A percentile compares a stretch with the other conserved stretches of the same genome.
Evolutionary conservation across 2,329 filamentous ascomycete species (phyloP).

Genomic region (Neonectria faginata): DNA sequence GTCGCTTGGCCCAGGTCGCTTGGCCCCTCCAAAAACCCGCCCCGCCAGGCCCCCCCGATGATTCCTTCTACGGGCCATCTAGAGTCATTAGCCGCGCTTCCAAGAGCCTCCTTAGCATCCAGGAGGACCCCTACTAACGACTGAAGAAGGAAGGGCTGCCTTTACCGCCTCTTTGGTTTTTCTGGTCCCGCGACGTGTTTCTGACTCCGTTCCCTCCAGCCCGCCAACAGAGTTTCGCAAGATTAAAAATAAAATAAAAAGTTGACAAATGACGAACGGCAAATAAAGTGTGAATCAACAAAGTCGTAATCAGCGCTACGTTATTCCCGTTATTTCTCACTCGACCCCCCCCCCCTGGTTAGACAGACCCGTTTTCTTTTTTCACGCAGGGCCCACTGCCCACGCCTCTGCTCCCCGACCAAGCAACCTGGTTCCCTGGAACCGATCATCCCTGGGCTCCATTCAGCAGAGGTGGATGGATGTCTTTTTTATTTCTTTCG

Average conservation of each 20-base stretch:
- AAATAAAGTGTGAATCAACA: neutral
- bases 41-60: conserved; percentile 1
- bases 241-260: too few relatives aligned
- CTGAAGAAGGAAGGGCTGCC: conserved; percentile 3
- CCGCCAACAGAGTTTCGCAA: neutral
- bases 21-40: conserved; percentile 9
- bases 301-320: neutral
- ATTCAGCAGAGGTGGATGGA: neutral
- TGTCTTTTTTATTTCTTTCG: neutral
- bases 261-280: neutral
- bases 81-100: conserved; percentile 32
- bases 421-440: conserved; percentile 15
- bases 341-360: conserved; percentile 10
- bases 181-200: conserved; percentile 1
- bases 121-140: neutral
- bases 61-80: conserved; percentile 31
- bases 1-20: conserved; percentile 25
- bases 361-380: neutral
- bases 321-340: conserved; percentile 10
- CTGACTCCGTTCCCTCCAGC: conserved; percentile 33
- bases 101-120: conserved; percentile 21
- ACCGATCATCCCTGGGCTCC: conserved; percentile 19
- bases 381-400: conserved; percentile 12
- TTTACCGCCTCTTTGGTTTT: conserved; percentile 15
- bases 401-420: conserved; percentile 9